Evolutionary conservation across 306 rosid species (phyloP).

Genomic region (Malus fusca): DNA sequence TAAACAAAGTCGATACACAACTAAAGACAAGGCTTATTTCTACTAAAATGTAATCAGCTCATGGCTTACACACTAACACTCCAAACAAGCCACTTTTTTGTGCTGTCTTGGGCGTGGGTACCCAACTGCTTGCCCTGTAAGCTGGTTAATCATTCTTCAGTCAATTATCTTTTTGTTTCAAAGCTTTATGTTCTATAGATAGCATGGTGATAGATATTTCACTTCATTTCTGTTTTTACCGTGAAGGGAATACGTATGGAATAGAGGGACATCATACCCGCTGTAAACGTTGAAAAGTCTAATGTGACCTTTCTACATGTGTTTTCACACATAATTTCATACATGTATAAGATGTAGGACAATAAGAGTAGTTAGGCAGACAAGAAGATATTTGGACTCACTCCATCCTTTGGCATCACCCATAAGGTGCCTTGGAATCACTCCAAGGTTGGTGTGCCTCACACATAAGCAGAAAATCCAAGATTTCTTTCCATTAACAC

Average conservation of each 20-base stretch:
- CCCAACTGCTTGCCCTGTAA: constrained; percentile 79
- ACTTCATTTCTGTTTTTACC: background rate
- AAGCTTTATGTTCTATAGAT: background rate
- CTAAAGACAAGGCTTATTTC: no score
- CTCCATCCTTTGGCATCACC: background rate
- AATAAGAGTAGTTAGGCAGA: no score
- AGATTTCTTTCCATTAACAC: background rate
- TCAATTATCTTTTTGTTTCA: constrained; percentile 14
- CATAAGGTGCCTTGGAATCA: background rate
- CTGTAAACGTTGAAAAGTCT: background rate
- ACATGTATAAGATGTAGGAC: background rate
- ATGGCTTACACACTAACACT: no score
- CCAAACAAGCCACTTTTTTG: constrained; percentile 35
- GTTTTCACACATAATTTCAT: background rate
- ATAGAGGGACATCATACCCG: no score
- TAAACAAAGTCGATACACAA: no score
- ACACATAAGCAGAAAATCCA: background rate
- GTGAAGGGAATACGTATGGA: constrained; percentile 7
- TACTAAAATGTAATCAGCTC: no score
- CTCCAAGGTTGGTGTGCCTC: background rate
- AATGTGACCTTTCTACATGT: background rate
- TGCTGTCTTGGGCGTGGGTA: constrained; percentile 73
- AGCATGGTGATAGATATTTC: background rate
- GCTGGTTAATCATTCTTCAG: constrained; percentile 27
- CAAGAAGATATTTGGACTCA: background rate